Evolutionary conservation across 2,329 filamentous ascomycete species (phyloP), one percentile per base, ranked within the genome.

Genomic region (Parastagonospora nodorum): DNA sequence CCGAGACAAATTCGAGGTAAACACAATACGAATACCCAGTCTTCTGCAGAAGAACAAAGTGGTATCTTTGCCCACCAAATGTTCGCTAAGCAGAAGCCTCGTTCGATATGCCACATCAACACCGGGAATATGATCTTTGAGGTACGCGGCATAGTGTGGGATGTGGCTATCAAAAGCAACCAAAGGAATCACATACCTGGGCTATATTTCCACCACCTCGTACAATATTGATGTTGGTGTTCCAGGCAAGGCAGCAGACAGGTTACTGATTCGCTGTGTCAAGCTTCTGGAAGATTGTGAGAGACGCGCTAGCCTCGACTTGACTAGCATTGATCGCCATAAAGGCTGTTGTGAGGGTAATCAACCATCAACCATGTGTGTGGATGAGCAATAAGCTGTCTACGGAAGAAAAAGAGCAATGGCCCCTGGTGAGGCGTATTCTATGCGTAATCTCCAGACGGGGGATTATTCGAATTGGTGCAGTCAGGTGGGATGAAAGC

Each of bases 241-340:
- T 38, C 49, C 47, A 37, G 44, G 32, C 29, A 24, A 38, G 19
- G 38, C 42, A 19, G 32, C 37, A 28, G 19, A 35, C 45, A 19
- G 35, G 50, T 43, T 46, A 48, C 30, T 46, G 38, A 32, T 40
- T 45, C 30, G 33, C 48, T 40, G 48, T 47, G 37, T 49, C 39
- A 43, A 53, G 53, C 56, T 69, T 68, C 66, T 64, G 57, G 65
- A 67, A 67, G 53, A 48, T 46, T 42, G 38, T 45, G 41, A 55
- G 44, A 57, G 51, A 24, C 42, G 35, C 32, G 37, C 59, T 41
- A 57, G 53, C 39, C 47, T 53, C 42, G 38, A 35, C 39, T 42
- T 24, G 48, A 44, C 43, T 45, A 48, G 58, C 39, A 44, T 49
- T 52, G 53, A 57, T 64, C 41, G 55, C 50, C 55, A 27, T 58